Evolutionary conservation across 139 green algal genomes (phyloP).

Genomic region (Micractinium sp.): DNA sequence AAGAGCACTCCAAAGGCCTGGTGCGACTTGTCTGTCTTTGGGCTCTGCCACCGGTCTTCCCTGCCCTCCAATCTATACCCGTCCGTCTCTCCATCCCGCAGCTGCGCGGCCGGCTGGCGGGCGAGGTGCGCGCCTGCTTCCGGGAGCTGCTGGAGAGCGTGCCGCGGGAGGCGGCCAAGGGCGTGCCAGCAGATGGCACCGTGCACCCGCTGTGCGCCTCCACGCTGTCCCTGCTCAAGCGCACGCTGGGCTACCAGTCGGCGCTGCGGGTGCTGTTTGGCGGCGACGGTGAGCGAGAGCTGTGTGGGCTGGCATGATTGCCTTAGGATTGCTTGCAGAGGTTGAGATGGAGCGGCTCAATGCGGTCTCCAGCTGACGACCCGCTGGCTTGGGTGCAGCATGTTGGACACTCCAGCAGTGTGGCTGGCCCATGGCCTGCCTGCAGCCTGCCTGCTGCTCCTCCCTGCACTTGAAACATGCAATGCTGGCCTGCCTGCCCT

Average conservation of each 20-base stretch:
- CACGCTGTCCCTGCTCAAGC: constrained; percentile 68
- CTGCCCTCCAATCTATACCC: background rate
- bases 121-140: constrained; percentile 47
- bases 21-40: background rate
- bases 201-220: constrained; percentile 73
- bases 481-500: background rate
- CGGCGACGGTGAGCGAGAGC: background rate
- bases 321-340: too few relatives aligned
- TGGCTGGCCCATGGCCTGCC: too few relatives aligned
- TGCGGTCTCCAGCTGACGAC: too few relatives aligned
- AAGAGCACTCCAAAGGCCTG: too few relatives aligned
- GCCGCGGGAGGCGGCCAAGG: constrained; percentile 34
- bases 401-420: background rate
- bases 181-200: constrained; percentile 61
- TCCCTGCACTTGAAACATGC: too few relatives aligned
- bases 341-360: too few relatives aligned
- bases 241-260: constrained; percentile 44
- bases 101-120: constrained; percentile 31
- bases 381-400: background rate
- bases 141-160: constrained; percentile 55
- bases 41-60: too few relatives aligned
- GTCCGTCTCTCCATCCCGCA: background rate
- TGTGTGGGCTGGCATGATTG: background rate
- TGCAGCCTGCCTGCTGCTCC: background rate
- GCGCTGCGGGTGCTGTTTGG: constrained; percentile 44